Evolutionary conservation across 345 rosid genomes (phyloP).

Genomic region (Bruguiera parviflora): DNA sequence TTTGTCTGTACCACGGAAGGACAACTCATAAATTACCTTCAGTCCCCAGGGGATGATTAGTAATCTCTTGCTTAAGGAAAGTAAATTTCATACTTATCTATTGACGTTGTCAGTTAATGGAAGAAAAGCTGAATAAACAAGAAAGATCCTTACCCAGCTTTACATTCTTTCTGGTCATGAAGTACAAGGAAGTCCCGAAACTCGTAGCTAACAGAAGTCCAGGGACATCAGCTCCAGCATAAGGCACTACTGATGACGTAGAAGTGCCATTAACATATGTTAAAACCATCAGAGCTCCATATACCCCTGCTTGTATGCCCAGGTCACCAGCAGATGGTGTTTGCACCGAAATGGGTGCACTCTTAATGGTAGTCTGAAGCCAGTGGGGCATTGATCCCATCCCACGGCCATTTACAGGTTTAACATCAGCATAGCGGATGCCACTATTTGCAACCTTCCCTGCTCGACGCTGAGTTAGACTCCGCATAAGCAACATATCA

Average conservation of each 20-base stretch:
- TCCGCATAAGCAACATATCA: constrained; percentile 95
- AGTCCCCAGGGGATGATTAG: too few relatives aligned
- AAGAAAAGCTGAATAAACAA: background rate
- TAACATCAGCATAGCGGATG: constrained; percentile 91
- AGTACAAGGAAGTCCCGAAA: constrained; percentile 90
- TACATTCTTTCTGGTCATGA: constrained; percentile 77
- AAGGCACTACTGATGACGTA: constrained; percentile 39
- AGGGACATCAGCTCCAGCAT: constrained; percentile 76
- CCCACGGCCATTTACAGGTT: constrained; percentile 45
- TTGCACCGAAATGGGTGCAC: constrained; percentile 58
- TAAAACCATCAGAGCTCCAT: constrained; percentile 82
- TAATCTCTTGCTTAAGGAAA: too few relatives aligned
- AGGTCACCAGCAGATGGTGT: constrained; percentile 64
- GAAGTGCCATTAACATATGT: constrained; percentile 76
- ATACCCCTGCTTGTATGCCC: constrained; percentile 85
- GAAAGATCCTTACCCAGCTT: constrained; percentile 59
- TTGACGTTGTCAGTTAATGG: background rate
- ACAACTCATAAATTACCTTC: too few relatives aligned
- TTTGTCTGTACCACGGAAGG: too few relatives aligned
- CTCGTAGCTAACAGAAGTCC: constrained; percentile 75
- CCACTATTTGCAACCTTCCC: constrained; percentile 76
- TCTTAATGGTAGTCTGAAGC: constrained; percentile 60
- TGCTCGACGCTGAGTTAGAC: constrained; percentile 81
- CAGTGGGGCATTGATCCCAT: constrained; percentile 64
- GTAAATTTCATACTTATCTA: too few relatives aligned